Conservation (phyloP, 495 filamentous ascomycete genomes). For the Neurospora sp. region DNA sequence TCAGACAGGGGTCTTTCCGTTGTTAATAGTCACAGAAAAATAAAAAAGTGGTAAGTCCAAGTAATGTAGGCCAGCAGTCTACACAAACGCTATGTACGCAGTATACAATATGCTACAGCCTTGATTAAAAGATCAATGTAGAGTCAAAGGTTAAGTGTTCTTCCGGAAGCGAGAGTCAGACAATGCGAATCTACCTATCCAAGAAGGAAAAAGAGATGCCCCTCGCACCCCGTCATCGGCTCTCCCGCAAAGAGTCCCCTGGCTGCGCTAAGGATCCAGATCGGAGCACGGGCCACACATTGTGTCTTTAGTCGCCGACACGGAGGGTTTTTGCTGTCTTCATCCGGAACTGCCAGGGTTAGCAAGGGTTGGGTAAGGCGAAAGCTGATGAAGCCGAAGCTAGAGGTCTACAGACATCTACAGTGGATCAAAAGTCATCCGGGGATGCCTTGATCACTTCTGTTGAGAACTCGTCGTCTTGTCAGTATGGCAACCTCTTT, state of each 20-base stretch:
- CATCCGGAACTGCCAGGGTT: not conserved
- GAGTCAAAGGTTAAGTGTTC: not conserved
- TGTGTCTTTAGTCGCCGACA: not conserved
- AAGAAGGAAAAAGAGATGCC: slow-evolving; percentile 4
- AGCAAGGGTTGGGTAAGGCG: not conserved
- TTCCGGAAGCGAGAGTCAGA: not conserved
- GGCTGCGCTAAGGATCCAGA: not conserved
- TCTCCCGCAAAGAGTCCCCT: not conserved
- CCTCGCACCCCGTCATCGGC: slow-evolving; percentile 9
- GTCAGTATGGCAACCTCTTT: not conserved
- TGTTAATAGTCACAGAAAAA: not conserved
- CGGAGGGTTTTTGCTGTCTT: not conserved
- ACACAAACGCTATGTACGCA: not conserved
- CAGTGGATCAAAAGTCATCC: not conserved
- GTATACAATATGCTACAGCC: not conserved
- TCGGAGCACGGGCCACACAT: not conserved
- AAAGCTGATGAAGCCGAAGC: not conserved
- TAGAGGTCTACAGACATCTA: not conserved
- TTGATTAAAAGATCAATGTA: not conserved
- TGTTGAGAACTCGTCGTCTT: not conserved
- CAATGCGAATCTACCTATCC: not conserved
- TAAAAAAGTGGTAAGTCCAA: not conserved
- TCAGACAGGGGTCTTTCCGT: not conserved
- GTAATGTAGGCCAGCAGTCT: not conserved
- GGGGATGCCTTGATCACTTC: not conserved